Conservation (phyloP, 2,329 filamentous ascomycete genomes). For the Juglanconis juglandina region DNA sequence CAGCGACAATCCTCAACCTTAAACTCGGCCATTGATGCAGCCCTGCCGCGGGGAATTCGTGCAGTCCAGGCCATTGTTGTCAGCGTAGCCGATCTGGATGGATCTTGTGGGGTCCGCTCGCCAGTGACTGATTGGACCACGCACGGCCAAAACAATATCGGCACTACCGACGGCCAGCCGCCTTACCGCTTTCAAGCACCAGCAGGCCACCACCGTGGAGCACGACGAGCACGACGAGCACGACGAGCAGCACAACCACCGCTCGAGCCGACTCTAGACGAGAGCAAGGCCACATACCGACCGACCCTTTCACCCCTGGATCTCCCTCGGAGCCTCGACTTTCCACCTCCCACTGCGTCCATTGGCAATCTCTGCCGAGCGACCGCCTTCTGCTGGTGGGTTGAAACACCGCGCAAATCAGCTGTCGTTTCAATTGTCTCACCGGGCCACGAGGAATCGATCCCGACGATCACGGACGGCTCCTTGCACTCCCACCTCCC, state of each 20-base stretch:
- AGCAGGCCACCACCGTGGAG: background rate
- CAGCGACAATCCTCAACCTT: background rate
- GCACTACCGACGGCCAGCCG: constrained; percentile 14
- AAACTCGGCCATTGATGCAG: background rate
- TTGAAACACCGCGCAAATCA: background rate
- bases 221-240: background rate
- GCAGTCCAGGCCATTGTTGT: background rate
- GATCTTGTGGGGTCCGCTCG: background rate
- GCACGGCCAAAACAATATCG: constrained; percentile 16
- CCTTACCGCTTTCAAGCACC: constrained; percentile 10
- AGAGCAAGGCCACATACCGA: background rate
- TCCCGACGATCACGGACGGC: background rate
- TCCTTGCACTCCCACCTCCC: background rate
- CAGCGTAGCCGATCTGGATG: background rate
- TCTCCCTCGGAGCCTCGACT: background rate
- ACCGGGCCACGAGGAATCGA: constrained; percentile 9
- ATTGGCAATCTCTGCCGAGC: background rate
- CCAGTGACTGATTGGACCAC: constrained; percentile 16
- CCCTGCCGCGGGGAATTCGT: background rate
- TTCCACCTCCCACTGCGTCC: background rate
- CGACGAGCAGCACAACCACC: background rate
- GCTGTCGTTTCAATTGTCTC: constrained; percentile 12
- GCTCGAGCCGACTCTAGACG: background rate
- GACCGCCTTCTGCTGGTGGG: background rate
- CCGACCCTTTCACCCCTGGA: background rate